Evolutionary conservation across 345 rosid genomes (phyloP).

Genomic region (Corchorus olitorius): DNA sequence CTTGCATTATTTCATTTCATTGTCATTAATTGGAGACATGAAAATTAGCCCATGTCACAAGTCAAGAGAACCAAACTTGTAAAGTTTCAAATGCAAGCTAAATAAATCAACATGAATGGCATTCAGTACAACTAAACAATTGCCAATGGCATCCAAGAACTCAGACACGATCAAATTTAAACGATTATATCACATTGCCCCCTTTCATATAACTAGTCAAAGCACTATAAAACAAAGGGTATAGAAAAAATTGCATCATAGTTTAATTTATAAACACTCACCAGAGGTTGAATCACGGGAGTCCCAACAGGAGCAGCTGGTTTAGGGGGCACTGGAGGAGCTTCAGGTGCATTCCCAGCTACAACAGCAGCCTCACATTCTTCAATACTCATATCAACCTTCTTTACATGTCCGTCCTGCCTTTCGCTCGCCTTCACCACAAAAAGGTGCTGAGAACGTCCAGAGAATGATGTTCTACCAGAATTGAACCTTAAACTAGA

Average conservation of each 20-base stretch:
- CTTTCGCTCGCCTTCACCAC: conserved; percentile 47
- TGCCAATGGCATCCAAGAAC: no score
- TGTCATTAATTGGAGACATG: no score
- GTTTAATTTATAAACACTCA: conserved; percentile 34
- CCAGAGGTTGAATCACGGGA: conserved; percentile 65
- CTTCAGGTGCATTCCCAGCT: conserved; percentile 76
- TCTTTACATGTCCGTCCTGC: conserved; percentile 41
- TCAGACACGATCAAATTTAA: no score
- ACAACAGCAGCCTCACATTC: conserved; percentile 91
- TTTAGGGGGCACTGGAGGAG: conserved; percentile 80
- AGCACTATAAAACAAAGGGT: neutral
- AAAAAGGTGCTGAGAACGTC: conserved; percentile 24
- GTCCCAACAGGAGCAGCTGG: conserved; percentile 84
- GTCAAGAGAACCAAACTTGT: no score
- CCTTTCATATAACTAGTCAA: no score
- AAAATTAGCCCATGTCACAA: no score
- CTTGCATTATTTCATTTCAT: neutral
- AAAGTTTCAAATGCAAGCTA: no score
- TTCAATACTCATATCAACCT: conserved; percentile 63
- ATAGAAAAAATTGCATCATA: neutral
- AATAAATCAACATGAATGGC: no score
- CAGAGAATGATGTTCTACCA: conserved; percentile 16
- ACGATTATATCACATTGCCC: no score
- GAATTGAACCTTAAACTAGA: conserved; percentile 29
- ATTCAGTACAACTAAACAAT: no score